Evolutionary conservation across 768 basidiomycete genomes (phyloP), one percentile per base, ranked within the genome.

Genomic region (Boletus sp.): DNA sequence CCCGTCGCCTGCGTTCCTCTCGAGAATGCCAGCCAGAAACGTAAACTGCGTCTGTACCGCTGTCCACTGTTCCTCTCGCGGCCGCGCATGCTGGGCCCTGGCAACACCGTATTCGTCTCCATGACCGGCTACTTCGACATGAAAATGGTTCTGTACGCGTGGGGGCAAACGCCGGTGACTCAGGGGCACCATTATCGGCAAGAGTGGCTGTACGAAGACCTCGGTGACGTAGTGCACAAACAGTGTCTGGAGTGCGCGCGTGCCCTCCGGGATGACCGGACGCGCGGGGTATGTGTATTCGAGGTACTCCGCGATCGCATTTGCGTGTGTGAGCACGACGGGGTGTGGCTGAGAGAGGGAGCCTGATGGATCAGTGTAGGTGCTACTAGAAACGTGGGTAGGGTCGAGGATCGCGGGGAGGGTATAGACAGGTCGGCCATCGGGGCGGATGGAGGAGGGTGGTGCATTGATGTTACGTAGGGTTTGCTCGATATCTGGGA

Each of bases 181-280:
- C 44, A 87, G 68, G 2, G 89, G 89, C 0, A 89, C 75, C 80
- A 90, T 83, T 64, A 90, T 85, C 2, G 82, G 81, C 17, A 89
- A 75, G 14, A 90, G 77, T 0, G 86, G 87, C 64, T 84, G 83
- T 17, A 77, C 78, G 62, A 90, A 82, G 5, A 83, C 74, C 28
- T 88, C 84, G 55, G 87, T 80, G 52, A 90, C 75, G 67, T 84
- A 84, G 64, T 88, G 84, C 4, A 86, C 86, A 66, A 89, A 90
- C 36, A 87, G 76, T 7, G 80, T 75, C 55, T 91, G 87, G 42
- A 89, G 69, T 0, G 87, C 86, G 4, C 83, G 80, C 0, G 87
- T 80, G 15, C 86, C 88, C 28, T 85, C 84, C 0, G 89, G 89
- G 58, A 87, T 83, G 7, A 90, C 77, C 1, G 85, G 84, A 5